Evolutionary conservation across 2,329 filamentous ascomycete species (phyloP), one percentile per base, ranked within the genome.

Genomic region (Aspergillus sp.): DNA sequence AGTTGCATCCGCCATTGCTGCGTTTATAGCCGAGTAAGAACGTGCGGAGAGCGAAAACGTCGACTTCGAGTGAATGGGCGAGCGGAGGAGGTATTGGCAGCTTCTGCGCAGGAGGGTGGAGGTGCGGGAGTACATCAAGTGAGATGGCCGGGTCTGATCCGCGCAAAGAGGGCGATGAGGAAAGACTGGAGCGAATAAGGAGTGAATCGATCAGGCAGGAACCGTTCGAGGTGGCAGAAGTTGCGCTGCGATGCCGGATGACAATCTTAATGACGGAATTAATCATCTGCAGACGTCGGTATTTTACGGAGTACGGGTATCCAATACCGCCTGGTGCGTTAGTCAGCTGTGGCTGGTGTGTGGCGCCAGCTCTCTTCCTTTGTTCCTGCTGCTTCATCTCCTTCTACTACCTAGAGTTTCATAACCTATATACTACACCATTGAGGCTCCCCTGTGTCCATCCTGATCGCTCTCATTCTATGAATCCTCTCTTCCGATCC

Each of bases 1-100:
- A 45, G 81, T 76, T 56, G 70, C 57, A 53, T 75, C 74, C 32
- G 73, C 72, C 71, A 75, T 75, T 47, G 70, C 67, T 51, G 69
- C 65, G 65, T 70, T 64, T 40, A 69, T 53, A 22, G 67, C 63
- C 35, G 65, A 57, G 58, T 65, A 65, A 9, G 66, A 65, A 54
- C 69, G 67, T 35, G 66, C 61, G 49, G 67, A 65, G 41, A 71
- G 59, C 36, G 68, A 71, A 52, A 69, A 71, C 41, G 67, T 60
- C 13, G 63, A 54, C 32, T 50, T 50, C 49, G 61, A 61, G 33
- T 58, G 54, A 41, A 63, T 35, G 50, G 56, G 56, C 44, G 66
- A 57, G 58, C 64, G 68, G 59, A 71, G 60, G 58, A 73, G 60
- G 57, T 71, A 71, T 57, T 65, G 69, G 60, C 64, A 71, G 65